phyloP scores from a whole-genome alignment of 2,329 filamentous ascomycete species.

The Rutstroemia sp. region DNA sequence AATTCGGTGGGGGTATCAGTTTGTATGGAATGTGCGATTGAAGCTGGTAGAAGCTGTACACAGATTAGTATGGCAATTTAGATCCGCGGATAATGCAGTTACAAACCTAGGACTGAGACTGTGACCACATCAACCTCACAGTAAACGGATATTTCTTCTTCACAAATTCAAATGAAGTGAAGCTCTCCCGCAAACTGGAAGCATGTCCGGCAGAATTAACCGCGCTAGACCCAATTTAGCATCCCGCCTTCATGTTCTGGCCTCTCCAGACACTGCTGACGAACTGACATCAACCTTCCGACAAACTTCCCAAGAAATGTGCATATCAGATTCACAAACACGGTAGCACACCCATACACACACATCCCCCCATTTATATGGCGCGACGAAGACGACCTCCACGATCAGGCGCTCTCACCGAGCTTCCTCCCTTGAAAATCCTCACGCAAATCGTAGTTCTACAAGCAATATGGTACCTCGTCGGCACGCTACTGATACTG shows the following conservation, averaged over 20 bases:
- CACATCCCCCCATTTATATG: slow-evolving; percentile 16
- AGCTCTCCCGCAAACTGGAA: too few relatives aligned
- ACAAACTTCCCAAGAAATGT: not conserved
- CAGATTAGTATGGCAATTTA: not conserved
- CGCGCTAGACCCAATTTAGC: not conserved
- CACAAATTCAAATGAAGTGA: too few relatives aligned
- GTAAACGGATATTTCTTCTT: too few relatives aligned
- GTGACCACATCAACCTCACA: too few relatives aligned
- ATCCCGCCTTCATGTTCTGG: slow-evolving; percentile 1
- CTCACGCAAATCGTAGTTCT: slow-evolving; percentile 58
- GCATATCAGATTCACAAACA: not conserved
- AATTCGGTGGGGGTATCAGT: not conserved
- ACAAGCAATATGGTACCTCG: slow-evolving; percentile 57
- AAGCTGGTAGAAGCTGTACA: not conserved
- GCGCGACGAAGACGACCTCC: slow-evolving; percentile 50
- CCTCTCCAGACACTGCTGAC: not conserved
- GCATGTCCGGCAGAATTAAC: not conserved
- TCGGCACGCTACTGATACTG: slow-evolving; percentile 53
- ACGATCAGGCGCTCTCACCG: slow-evolving; percentile 56
- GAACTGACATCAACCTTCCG: too few relatives aligned
- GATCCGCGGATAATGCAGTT: too few relatives aligned
- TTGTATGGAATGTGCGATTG: not conserved
- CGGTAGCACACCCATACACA: slow-evolving; percentile 3
- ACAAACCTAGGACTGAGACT: too few relatives aligned
- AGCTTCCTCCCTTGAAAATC: slow-evolving; percentile 61